These are phyloP conservation scores for Ogataea paraovalis DNA, from an alignment of 805 yeast genomes.

Conservation along the genomic window DNA sequence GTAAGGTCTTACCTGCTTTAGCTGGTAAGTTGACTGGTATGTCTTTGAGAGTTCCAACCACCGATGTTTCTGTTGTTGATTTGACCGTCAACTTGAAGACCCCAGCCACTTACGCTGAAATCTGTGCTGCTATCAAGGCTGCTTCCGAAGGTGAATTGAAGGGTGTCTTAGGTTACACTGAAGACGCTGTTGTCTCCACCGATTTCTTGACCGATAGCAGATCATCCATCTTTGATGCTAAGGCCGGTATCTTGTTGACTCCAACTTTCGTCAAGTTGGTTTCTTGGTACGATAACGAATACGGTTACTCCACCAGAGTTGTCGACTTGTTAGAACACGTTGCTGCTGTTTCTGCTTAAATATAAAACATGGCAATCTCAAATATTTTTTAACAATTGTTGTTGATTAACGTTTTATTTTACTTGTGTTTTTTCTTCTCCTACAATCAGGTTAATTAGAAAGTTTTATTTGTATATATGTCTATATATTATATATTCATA, in stretches of 20 bases:
- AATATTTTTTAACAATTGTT: background rate
- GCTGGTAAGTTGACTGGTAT: conserved; percentile 93
- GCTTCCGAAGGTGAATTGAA: conserved; percentile 74
- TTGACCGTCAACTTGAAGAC: conserved; percentile 79
- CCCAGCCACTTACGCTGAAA: conserved; percentile 77
- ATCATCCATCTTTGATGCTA: conserved; percentile 87
- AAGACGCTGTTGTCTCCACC: conserved; percentile 86
- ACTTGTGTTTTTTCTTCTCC: background rate
- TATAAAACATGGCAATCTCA: background rate
- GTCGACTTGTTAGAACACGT: conserved; percentile 83
- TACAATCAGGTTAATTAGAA: background rate
- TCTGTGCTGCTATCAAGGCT: conserved; percentile 68
- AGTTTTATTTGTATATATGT: background rate
- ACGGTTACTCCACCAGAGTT: conserved; percentile 94
- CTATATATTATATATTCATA: background rate
- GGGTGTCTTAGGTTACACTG: conserved; percentile 87
- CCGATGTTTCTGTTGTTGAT: conserved; percentile 91
- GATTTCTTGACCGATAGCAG: conserved; percentile 81
- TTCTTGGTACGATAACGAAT: conserved; percentile 96
- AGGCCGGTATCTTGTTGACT: conserved; percentile 85
- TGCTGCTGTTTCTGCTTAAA: conserved; percentile 48
- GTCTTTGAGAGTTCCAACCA: conserved; percentile 92
- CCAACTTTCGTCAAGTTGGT: conserved; percentile 87
- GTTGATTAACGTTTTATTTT: background rate
- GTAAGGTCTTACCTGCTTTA: conserved; percentile 87